Evolutionary conservation across 768 basidiomycete species (phyloP), one percentile per base, ranked within the genome.

Genomic region (Termitomyces eurrhizus): DNA sequence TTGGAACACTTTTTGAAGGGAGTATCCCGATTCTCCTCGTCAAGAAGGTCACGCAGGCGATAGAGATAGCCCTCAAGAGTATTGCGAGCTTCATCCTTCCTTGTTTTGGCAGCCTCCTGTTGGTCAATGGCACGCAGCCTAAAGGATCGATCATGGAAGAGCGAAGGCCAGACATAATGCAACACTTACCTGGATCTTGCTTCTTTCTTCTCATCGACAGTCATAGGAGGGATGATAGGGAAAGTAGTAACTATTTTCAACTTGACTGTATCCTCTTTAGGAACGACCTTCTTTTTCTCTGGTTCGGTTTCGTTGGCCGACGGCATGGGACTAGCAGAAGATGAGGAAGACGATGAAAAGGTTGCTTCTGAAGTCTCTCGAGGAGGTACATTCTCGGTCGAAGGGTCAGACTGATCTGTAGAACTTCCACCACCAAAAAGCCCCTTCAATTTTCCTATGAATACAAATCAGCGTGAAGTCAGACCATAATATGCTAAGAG

Each of bases 61-160:
- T 99, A 99, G n/a, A 98, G 74, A 70, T 97, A 97, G 36, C 89
- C 85, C 73, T 99, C 97, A 55, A 99, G 84, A 29, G 83, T 80
- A 74, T 99, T 99, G 35, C 89, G 82, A 2, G 93, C 93, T 71
- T 98, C 97, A 67, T 95, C 95, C 36, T 87, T 87, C 56, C 85
- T 84, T 36, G 78, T 80, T 71, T 92, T 93, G 18, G 86, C 82
- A 2, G 80, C 76, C 75, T 98, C 95, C 57, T 89, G 86, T 7
- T 77, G 71, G 65, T 96, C 92, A 61, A 96, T 79, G 11, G 87
- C 85, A 13, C 88, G 84, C 12, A 99, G 78, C 70, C 95, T 97
- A 13, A 24, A 29, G 44, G 52, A 12, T 32, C 32, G 9, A 41
- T 41, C 26, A 32, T 7, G 9, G 42, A 14, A 26, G 12, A 37